Evolutionary conservation across 305 asterid species (phyloP).

Genomic region (Fraxinus baroniana): DNA sequence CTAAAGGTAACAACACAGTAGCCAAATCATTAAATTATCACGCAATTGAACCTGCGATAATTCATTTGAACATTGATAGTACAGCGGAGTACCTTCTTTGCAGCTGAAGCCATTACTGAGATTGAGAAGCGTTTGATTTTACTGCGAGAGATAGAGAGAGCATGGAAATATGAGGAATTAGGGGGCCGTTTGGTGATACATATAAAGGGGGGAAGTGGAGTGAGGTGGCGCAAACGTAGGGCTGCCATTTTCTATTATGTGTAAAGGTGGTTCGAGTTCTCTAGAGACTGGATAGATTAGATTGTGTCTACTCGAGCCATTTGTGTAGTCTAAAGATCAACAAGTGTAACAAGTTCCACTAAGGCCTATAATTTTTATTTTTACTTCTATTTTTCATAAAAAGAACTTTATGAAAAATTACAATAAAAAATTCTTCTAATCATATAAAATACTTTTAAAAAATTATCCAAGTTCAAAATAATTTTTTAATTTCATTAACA

Average conservation of each 20-base stretch:
- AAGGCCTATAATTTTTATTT: neutral
- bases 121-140: conserved; percentile 38
- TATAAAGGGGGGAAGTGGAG: conserved; percentile 24
- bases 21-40: neutral
- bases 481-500: neutral
- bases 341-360: neutral
- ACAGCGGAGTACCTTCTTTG: conserved; percentile 53
- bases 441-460: neutral
- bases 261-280: neutral
- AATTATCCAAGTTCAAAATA: too few relatives aligned
- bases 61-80: neutral
- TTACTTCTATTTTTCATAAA: neutral
- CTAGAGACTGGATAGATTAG: neutral
- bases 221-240: conserved; percentile 47
- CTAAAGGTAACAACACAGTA: conserved; percentile 34
- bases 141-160: conserved; percentile 26
- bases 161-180: conserved; percentile 21
- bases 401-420: neutral
- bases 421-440: neutral
- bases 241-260: conserved; percentile 37
- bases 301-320: neutral
- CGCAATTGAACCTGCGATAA: neutral
- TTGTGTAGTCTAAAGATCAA: neutral
- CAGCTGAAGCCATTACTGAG: conserved; percentile 66
- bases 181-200: conserved; percentile 24